Evolutionary conservation across 805 yeast species (phyloP).

Genomic region (Candida odintsovae): DNA sequence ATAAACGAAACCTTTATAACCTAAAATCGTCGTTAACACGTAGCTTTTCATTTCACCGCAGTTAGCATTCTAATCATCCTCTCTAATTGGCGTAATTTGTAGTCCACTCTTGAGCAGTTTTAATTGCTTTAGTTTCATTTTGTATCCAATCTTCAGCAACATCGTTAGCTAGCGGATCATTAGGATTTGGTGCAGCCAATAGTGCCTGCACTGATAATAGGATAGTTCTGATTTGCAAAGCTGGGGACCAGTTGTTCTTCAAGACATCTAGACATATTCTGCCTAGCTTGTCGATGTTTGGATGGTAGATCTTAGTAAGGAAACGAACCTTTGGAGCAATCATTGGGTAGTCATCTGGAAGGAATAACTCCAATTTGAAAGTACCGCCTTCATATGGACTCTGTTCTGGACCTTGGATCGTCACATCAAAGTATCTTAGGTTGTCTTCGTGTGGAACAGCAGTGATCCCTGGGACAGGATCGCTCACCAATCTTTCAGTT

Average conservation of each 20-base stretch:
- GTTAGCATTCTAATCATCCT: not conserved
- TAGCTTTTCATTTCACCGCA: not conserved
- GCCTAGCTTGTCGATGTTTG: slow-evolving; percentile 92
- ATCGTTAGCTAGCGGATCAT: slow-evolving; percentile 96
- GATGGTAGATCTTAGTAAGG: slow-evolving; percentile 91
- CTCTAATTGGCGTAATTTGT: slow-evolving; percentile 24
- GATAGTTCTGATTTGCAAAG: slow-evolving; percentile 90
- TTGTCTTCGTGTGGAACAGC: slow-evolving; percentile 95
- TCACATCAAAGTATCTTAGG: slow-evolving; percentile 85
- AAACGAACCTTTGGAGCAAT: slow-evolving; percentile 95
- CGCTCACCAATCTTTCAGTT: slow-evolving; percentile 85
- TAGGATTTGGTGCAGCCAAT: slow-evolving; percentile 94
- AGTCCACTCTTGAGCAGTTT: slow-evolving; percentile 59
- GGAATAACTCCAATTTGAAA: slow-evolving; percentile 76
- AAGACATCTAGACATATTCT: slow-evolving; percentile 93
- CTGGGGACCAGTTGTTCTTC: slow-evolving; percentile 97
- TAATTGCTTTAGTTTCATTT: slow-evolving; percentile 73
- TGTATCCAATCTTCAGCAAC: slow-evolving; percentile 97
- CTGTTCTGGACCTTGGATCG: slow-evolving; percentile 84
- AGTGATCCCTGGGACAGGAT: slow-evolving; percentile 94
- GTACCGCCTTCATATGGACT: slow-evolving; percentile 88
- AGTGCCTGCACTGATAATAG: slow-evolving; percentile 88
- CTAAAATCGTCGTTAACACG: not conserved
- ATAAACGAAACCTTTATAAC: not conserved
- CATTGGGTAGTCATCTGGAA: slow-evolving; percentile 98